Evolutionary conservation across 2,329 filamentous ascomycete species (phyloP), one percentile per base, ranked within the genome.

Genomic region (Aspergillus udagawae): DNA sequence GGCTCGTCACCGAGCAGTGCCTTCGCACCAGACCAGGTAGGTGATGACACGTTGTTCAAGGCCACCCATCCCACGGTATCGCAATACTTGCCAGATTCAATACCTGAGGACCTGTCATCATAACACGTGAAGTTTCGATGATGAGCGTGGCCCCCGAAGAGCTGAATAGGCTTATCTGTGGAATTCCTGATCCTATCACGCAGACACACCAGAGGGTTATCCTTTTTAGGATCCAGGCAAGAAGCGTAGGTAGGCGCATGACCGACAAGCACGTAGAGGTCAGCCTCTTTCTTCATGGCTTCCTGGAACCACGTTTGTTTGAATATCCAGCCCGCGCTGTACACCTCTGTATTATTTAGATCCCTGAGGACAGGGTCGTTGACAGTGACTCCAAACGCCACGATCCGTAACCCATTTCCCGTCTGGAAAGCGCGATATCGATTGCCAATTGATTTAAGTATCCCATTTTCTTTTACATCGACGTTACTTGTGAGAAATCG

Each of bases 41-140:
- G 17, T 3, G 47, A 47, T 20, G 14, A 17, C 9, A 55, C 35
- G 6, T 52, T 21, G 20, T 41, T 81, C 73, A 88, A 81, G n/a
- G 84, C 82, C 23, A 87, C 68, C 83, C 84, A 89, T 25, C 86
- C 86, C 0, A 88, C 75, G 1, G 86, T 88, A 73, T 89, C 86
- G 67, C 86, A 88, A 70, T 88, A 89, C 53, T 84, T 79, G 5
- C 84, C 85, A 2, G 85, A 83, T 63, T 87, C 85, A 8, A 88
- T 75, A 0, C 80, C 85, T 4, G 85, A 85, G 5, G 83, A 81
- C 63, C 79, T 80, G 55, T 83, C 79, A 65, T 89, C 86, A 60
- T 84, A 86, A 2, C 87, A 82, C 20, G 79, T 79, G 67, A 87
- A 86, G 67, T 89, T 86, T 17, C 86, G 82, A 58, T 86, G 81